Conservation (phyloP, 2,329 filamentous ascomycete genomes). For the Fusarium sp. region DNA sequence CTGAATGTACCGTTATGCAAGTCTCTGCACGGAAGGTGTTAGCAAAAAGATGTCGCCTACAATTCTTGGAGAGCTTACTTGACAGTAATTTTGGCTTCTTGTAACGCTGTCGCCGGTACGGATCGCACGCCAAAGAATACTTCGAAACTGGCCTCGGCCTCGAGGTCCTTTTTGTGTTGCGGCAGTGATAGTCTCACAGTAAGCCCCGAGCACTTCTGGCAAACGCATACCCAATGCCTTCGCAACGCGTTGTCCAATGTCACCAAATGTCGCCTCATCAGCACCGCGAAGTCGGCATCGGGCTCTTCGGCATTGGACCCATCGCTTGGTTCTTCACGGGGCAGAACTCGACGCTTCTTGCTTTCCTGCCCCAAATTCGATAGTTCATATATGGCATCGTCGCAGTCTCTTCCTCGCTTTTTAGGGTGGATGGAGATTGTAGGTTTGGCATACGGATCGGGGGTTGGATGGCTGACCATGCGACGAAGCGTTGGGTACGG, state of each 20-base stretch:
- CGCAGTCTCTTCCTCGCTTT: not conserved
- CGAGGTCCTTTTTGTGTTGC: not conserved
- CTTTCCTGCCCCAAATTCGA: not conserved
- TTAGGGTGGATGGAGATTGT: not conserved
- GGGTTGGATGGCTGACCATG: not conserved
- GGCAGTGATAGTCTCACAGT: constrained; percentile 1
- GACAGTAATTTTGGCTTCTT: constrained; percentile 7
- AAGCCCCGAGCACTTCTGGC: not conserved
- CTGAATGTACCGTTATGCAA: not conserved
- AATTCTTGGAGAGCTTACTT: not conserved
- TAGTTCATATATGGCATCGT: not conserved
- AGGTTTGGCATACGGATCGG: not conserved
- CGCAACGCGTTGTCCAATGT: not conserved
- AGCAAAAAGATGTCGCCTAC: not conserved
- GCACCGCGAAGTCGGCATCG: not conserved
- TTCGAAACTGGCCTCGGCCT: not conserved
- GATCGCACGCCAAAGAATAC: constrained; percentile 1
- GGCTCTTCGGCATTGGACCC: not conserved
- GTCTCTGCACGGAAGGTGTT: not conserved
- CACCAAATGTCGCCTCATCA: not conserved
- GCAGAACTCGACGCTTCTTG: not conserved
- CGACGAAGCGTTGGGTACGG: not conserved
- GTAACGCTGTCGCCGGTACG: not conserved
- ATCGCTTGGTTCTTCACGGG: not conserved
- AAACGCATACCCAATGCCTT: constrained; percentile 1